A percentile compares a stretch with the other conserved stretches of the same genome.
phyloP scores from a whole-genome alignment of 140 eudicot species.

The Erigeron philadelphicus region DNA sequence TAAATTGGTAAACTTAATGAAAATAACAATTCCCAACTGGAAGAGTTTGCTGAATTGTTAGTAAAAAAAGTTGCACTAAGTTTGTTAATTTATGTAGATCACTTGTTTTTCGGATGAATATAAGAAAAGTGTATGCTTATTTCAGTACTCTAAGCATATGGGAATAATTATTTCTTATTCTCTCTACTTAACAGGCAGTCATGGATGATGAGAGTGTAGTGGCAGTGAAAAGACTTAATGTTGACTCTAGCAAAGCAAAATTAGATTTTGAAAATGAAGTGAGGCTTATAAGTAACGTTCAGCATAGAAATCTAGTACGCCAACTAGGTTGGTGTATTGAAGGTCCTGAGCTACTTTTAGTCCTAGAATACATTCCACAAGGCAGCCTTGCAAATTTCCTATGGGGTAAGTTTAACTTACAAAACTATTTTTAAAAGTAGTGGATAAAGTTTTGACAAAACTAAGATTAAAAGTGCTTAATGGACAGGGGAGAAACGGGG shows the following conservation, averaged over 20 bases:
- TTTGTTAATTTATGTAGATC: too few relatives aligned
- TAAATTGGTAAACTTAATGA: not conserved
- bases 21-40: not conserved
- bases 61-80: too few relatives aligned
- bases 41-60: too few relatives aligned
- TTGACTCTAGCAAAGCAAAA: constrained; percentile 29
- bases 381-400: constrained; percentile 48
- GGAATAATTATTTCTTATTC: not conserved
- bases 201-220: constrained; percentile 35
- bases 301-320: constrained; percentile 49
- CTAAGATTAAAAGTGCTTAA: not conserved
- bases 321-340: constrained; percentile 43
- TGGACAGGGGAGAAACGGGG: constrained; percentile 32
- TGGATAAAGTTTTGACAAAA: not conserved
- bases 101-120: too few relatives aligned
- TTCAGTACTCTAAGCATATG: not conserved
- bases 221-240: constrained; percentile 39
- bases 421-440: not conserved
- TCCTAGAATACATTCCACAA: constrained; percentile 19
- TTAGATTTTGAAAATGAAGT: constrained; percentile 45
- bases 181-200: constrained; percentile 26
- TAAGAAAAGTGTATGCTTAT: too few relatives aligned
- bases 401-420: constrained; percentile 31
- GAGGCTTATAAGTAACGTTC: constrained; percentile 40
- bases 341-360: constrained; percentile 37